Base-by-base conservation (phyloP, 805 yeast genomes). In the Wickerhamiella occidentalis region DNA sequence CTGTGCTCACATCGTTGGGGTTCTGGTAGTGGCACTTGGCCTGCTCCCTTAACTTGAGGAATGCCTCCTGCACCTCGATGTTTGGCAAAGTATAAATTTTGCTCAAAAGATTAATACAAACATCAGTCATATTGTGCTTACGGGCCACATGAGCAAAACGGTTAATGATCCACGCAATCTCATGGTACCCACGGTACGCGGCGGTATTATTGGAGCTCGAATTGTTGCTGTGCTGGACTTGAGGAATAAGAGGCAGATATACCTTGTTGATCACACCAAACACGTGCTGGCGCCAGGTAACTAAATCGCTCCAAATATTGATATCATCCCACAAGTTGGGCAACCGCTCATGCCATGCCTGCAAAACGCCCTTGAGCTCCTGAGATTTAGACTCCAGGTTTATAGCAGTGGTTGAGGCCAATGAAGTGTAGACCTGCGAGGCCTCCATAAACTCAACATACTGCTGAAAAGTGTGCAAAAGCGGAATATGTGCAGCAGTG, bases 221-320 rank as follows among this genome's bases (percentile, higher is more conserved):
- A 56, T 68, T 75, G 22, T 40, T 40, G 30, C 23, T 21, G 19
- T 40, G 48, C 41, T 45, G 41, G 21, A 40, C 79, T 77, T 5
- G 63, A 64, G n/a, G 58, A 72, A 29, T 66, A 60, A 94, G 74
- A 7, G 97, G 97, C 74, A 88, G 75, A 64, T 92, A 92, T 1
- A 85, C 94, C 63, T 84, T 84, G 70, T 92, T 92, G 58, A 92
- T 88, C 22, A 90, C 96, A 55, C 85, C 88, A 73, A 94, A 92
- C 0, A 95, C 96, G 68, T 92, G 97, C 66, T 92, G 97, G 57
- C 99, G 76, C 99, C 99, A 92, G 0, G 97, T 88, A 3, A 92
- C 95, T 52, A 92, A 68, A 62, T 92, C 99, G 56, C 94, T 88
- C 99, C 99, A 92, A 53, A 88, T 77, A 62, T 87, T 90, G 59